Percentiles rank a stretch among this genome's conserved stretches.
Evolutionary conservation across 2,329 filamentous ascomycete genomes (phyloP).

Genomic region (Ophiostoma himal-ulmi): DNA sequence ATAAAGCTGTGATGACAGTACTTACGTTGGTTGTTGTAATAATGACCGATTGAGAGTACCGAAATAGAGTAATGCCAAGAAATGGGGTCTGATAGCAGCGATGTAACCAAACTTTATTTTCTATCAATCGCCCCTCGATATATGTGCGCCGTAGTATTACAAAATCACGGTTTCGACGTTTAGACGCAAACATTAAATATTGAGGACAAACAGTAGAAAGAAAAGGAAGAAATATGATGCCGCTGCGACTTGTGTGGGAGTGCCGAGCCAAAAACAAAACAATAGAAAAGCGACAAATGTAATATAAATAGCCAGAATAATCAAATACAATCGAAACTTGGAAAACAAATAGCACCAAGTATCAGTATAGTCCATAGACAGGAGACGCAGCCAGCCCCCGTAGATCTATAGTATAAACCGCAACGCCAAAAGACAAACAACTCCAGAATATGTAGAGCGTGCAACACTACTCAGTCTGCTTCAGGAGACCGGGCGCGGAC

Average conservation of each 20-base stretch:
- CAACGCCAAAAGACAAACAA: background rate
- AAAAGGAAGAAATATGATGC: background rate
- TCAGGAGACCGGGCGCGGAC: conserved; percentile 25
- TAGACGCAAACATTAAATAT: background rate
- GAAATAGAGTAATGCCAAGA: background rate
- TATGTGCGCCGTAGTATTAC: background rate
- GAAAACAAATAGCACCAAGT: background rate
- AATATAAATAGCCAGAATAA: background rate
- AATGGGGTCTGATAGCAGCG: background rate
- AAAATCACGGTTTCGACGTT: background rate
- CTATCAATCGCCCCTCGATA: background rate
- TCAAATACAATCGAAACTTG: background rate
- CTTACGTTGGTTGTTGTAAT: background rate
- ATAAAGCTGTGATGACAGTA: conserved; percentile 12
- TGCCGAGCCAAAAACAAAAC: background rate
- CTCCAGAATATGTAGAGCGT: background rate
- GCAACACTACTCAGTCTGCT: conserved; percentile 14
- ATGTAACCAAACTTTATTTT: conserved; percentile 6
- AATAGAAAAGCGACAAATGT: background rate
- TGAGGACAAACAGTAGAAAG: no score
- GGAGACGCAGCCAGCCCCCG: background rate
- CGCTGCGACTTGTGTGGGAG: no score
- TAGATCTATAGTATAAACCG: background rate
- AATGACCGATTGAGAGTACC: background rate
- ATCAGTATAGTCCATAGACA: background rate